A percentile compares a stretch with the other conserved stretches of the same genome.
Conservation (phyloP, 2,329 filamentous ascomycete species). For the Colletotrichum sp. region DNA sequence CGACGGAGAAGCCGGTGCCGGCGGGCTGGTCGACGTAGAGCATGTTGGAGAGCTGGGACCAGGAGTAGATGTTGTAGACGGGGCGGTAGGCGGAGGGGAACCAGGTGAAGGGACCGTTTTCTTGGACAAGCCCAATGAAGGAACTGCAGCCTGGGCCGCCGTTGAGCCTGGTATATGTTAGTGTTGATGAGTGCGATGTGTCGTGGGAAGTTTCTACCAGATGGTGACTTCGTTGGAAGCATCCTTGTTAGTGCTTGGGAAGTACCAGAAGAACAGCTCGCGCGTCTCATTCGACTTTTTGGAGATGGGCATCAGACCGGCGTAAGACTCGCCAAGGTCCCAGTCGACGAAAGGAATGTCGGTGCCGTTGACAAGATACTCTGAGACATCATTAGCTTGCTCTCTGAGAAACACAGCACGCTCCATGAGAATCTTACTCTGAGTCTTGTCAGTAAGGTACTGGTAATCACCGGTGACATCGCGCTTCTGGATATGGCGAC, state of each 20-base stretch:
- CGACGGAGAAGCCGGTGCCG: constrained; percentile 48
- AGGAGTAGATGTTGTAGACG: constrained; percentile 44
- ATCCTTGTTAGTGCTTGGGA: constrained; percentile 55
- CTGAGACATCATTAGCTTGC: constrained; percentile 36
- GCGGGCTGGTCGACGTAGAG: constrained; percentile 23
- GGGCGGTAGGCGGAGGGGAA: constrained; percentile 72
- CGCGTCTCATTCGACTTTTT: constrained; percentile 45
- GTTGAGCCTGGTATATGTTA: neutral
- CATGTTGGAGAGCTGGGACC: constrained; percentile 47
- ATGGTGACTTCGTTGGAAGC: constrained; percentile 68
- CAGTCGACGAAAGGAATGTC: constrained; percentile 73
- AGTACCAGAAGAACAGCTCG: constrained; percentile 67
- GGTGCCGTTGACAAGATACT: constrained; percentile 68
- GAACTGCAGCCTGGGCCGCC: constrained; percentile 60
- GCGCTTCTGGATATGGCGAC: neutral
- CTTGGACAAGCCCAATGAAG: constrained; percentile 73
- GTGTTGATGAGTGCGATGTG: neutral
- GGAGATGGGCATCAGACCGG: constrained; percentile 66
- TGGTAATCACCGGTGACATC: neutral
- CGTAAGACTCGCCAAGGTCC: constrained; percentile 70
- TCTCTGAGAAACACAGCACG: rapidly evolving
- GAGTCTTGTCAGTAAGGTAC: neutral
- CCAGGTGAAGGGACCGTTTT: constrained; percentile 78
- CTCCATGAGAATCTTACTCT: neutral
- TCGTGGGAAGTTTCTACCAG: constrained; percentile 34